These are phyloP conservation scores for Russula lepida DNA, from an alignment of 768 basidiomycete genomes.

Conservation along the genomic window DNA sequence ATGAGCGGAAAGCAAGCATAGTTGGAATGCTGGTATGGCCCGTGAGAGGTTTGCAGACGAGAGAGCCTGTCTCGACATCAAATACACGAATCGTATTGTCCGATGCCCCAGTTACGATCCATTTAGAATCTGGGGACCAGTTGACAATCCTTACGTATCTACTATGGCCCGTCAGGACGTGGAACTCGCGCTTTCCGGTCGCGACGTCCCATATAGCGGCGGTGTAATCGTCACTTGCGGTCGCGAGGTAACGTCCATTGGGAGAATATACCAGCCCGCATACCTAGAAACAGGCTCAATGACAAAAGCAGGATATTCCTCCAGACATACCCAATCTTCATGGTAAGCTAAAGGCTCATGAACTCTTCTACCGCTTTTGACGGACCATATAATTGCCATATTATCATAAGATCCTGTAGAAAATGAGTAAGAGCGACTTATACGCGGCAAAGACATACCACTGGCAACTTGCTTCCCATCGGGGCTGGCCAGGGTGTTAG, in stretches of 20 bases:
- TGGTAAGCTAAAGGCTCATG: background rate
- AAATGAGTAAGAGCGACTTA: background rate
- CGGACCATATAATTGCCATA: slow-evolving; percentile 8
- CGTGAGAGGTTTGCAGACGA: background rate
- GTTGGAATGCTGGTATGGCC: background rate
- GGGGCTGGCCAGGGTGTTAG: slow-evolving; percentile 1
- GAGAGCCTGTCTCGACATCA: slow-evolving; percentile 8
- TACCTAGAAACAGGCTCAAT: background rate
- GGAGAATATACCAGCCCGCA: slow-evolving; percentile 14
- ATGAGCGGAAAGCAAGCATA: background rate
- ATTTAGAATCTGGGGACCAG: slow-evolving; percentile 12
- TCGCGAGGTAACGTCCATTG: slow-evolving; percentile 27
- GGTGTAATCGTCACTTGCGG: slow-evolving; percentile 41
- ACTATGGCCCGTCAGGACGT: background rate
- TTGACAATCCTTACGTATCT: background rate
- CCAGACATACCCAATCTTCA: background rate
- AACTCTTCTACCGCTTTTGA: slow-evolving; percentile 3
- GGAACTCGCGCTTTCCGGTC: slow-evolving; percentile 36
- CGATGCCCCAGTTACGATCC: background rate
- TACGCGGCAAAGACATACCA: background rate
- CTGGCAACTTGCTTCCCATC: slow-evolving; percentile 13
- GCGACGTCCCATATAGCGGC: slow-evolving; percentile 41
- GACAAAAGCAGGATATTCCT: background rate
- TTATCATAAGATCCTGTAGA: slow-evolving; percentile 7
- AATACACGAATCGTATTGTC: slow-evolving; percentile 11